phyloP scores from a whole-genome alignment of 306 rosid species.

The Prunus campanulata region DNA sequence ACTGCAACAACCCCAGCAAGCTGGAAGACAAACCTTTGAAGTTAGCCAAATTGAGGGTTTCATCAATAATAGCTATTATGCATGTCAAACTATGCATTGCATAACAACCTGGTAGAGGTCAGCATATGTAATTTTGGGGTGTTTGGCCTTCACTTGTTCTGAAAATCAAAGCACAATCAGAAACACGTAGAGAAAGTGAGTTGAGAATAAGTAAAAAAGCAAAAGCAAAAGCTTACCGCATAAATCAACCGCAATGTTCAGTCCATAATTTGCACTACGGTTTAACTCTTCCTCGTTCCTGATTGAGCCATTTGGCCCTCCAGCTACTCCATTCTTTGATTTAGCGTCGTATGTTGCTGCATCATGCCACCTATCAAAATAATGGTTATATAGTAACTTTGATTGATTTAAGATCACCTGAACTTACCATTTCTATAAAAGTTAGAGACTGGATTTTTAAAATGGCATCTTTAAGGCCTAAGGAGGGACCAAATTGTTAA shows the following conservation, averaged over 20 bases:
- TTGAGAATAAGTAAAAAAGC: neutral
- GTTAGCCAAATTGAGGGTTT: neutral
- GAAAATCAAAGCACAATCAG: constrained; percentile 19
- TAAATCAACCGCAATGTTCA: constrained; percentile 56
- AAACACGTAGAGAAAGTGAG: neutral
- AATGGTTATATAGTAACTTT: neutral
- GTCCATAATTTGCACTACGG: constrained; percentile 60
- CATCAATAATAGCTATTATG: neutral
- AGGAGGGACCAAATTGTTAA: no score
- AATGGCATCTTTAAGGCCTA: no score
- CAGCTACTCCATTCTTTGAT: constrained; percentile 38
- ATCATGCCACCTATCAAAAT: constrained; percentile 69
- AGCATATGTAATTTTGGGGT: constrained; percentile 65
- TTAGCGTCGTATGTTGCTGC: constrained; percentile 76
- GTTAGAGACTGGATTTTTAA: no score
- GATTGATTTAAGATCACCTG: neutral
- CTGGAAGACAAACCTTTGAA: constrained; percentile 35
- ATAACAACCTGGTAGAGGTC: constrained; percentile 73
- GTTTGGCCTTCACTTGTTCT: constrained; percentile 75
- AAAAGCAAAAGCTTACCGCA: constrained; percentile 48
- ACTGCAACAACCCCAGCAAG: constrained; percentile 93
- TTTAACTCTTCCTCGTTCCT: constrained; percentile 46
- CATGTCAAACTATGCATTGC: neutral
- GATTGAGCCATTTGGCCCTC: constrained; percentile 91
- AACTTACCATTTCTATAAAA: no score